phyloP scores from a whole-genome alignment of 768 basidiomycete species.

The Omphalotus guepiniiformis region DNA sequence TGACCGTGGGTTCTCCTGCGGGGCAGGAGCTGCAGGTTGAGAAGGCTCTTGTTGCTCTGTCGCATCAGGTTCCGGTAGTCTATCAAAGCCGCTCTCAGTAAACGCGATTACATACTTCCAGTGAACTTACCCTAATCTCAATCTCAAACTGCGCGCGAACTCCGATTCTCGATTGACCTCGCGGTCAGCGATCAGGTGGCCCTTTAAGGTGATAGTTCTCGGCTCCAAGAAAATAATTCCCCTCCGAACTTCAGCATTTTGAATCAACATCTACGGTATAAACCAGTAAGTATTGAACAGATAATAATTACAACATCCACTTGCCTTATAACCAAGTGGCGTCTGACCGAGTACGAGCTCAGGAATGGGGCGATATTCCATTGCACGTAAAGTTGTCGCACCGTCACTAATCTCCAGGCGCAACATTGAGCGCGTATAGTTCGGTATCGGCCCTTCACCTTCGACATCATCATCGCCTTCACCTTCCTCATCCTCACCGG shows the following conservation, averaged over 20 bases:
- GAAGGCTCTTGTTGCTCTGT: conserved; percentile 7
- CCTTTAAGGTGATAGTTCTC: conserved; percentile 53
- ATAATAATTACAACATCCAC: too few relatives aligned
- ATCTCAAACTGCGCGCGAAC: conserved; percentile 58
- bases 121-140: conserved; percentile 67
- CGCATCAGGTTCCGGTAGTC: conserved; percentile 19
- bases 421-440: conserved; percentile 79
- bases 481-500: conserved; percentile 46
- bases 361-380: conserved; percentile 71
- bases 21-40: conserved; percentile 7
- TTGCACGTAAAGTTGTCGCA: conserved; percentile 57
- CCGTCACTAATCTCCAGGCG: conserved; percentile 78
- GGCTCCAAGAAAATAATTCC: conserved; percentile 81
- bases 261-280: conserved; percentile 56
- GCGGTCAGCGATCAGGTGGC: conserved; percentile 60
- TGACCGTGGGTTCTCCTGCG: conserved; percentile 17
- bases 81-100: conserved; percentile 12
- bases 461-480: conserved; percentile 56
- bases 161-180: conserved; percentile 51
- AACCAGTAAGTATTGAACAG: neutral
- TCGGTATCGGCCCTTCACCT: conserved; percentile 74
- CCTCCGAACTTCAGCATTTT: conserved; percentile 59
- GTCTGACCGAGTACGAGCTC: conserved; percentile 71
- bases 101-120: neutral
- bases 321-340: conserved; percentile 79